Evolutionary conservation across 1,284 basidiomycete genomes (phyloP), one percentile per base, ranked within the genome.

Genomic region (Sanguinoderma infundibulare): DNA sequence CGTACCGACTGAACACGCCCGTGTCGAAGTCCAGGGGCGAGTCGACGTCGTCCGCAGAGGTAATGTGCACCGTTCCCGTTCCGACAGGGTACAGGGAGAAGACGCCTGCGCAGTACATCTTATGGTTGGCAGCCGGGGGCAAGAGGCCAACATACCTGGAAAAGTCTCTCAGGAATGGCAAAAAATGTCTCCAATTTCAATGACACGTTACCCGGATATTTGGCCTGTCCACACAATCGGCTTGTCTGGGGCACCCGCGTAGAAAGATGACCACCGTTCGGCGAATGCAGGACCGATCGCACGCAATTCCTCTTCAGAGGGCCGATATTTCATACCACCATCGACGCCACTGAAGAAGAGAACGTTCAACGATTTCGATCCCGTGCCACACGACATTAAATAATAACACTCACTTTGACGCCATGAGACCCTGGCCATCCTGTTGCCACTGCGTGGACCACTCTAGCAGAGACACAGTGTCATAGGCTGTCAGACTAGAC

Each of bases 241-340:
- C 63, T 83, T 84, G 63, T 84, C 81, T 0, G 79, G 81, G 1
- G 72, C 72, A 10, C 70, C 63, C n/a, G 68, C 75, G 53, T 78
- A 84, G 64, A 76, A 76, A 1, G 69, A 62, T 30, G 77, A 67
- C 82, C 81, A 83, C 7, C 73, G 62, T 6, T 72, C 36, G 20
- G 54, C 35, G 61, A 84, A 84, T 3, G 73, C 76, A 1, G 78
- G 71, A 0, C 81, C 81, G 22, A 85, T 70, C 26, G 67, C 71
- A 34, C 75, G 69, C 32, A 83, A 69, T 22, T 85, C 82, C 14
- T 75, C 66, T 2, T 59, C 59, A 5, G 67, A 75, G 0, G 84
- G 83, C 10, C 84, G 76, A 14, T 82, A 65, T 64, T 84, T 85
- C 65, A 81, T 73, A 0, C 81, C 83, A 2, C 76, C 76, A 55